phyloP scores from a whole-genome alignment of 176 grass and related monocot genomes.

The Aegilops umbellulata region DNA sequence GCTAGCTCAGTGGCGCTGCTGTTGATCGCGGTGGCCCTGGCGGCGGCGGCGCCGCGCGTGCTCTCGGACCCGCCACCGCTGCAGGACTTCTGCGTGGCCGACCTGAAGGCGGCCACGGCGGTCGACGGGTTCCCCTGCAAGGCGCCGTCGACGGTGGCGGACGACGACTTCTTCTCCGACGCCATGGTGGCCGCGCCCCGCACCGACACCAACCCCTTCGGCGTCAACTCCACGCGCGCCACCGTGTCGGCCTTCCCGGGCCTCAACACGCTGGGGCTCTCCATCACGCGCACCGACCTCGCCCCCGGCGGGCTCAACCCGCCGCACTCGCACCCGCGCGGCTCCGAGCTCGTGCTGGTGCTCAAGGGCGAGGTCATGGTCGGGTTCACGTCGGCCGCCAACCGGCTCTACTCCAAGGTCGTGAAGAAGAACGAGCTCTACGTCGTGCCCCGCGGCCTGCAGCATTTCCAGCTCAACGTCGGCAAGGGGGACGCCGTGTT shows the following conservation, averaged over 20 bases:
- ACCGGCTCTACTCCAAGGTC: conserved; percentile 43
- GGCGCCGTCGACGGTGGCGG: neutral
- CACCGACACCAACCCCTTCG: conserved; percentile 51
- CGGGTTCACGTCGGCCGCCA: conserved; percentile 37
- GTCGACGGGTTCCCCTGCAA: conserved; percentile 61
- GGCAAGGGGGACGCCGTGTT: conserved; percentile 38
- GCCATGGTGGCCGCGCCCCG: conserved; percentile 4
- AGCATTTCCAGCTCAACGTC: conserved; percentile 67
- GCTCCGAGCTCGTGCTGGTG: conserved; percentile 61
- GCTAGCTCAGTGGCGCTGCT: neutral
- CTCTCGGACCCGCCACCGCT: conserved; percentile 36
- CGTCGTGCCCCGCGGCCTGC: conserved; percentile 50
- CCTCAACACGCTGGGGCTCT: conserved; percentile 69
- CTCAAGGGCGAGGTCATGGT: conserved; percentile 54
- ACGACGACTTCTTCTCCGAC: conserved; percentile 55
- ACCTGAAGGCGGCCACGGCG: neutral
- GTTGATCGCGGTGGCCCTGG: neutral
- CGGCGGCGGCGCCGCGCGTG: neutral
- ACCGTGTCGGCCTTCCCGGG: conserved; percentile 42
- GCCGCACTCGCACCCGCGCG: conserved; percentile 68
- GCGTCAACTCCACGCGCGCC: conserved; percentile 52
- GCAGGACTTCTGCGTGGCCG: conserved; percentile 59
- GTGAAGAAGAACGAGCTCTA: conserved; percentile 50
- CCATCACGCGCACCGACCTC: conserved; percentile 61
- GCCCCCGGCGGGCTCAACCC: conserved; percentile 56